These are phyloP conservation scores for Pseudogymnoascus sp. DNA, from an alignment of 2,329 filamentous ascomycete species.

Conservation along the genomic window DNA sequence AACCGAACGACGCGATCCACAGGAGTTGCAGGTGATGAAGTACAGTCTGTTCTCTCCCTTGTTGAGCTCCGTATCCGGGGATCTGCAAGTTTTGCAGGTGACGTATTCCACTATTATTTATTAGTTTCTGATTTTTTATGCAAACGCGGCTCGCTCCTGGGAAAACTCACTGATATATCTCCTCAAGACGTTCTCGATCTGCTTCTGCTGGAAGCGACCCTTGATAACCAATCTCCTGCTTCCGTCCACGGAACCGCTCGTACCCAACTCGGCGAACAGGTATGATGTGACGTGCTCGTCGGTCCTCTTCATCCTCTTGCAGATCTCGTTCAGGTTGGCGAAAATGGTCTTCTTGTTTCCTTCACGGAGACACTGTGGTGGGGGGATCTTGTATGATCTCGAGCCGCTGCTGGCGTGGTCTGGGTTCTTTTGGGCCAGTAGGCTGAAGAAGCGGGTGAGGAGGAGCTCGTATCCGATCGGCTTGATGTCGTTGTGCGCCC, in stretches of 20 bases:
- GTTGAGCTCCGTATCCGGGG: constrained; percentile 88
- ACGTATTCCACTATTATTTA: constrained; percentile 69
- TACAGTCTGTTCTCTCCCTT: constrained; percentile 99
- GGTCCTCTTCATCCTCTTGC: constrained; percentile 98
- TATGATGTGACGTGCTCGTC: constrained; percentile 97
- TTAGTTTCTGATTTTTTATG: constrained; percentile 17
- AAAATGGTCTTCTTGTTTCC: constrained; percentile 99
- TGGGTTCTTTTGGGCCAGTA: constrained; percentile 91
- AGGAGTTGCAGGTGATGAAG: constrained; percentile 95
- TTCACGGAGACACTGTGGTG: constrained; percentile 97
- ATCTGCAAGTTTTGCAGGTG: constrained; percentile 96
- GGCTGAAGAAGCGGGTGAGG: constrained; percentile 85
- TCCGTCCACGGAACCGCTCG: constrained; percentile 89
- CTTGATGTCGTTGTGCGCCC: constrained; percentile 18
- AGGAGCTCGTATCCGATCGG: constrained; percentile 77
- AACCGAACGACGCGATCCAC: constrained; percentile 75
- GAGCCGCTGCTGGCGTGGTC: constrained; percentile 82
- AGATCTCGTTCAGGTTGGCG: constrained; percentile 97
- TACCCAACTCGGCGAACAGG: constrained; percentile 96
- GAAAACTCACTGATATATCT: constrained; percentile 78
- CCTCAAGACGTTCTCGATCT: constrained; percentile 93
- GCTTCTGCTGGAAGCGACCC: constrained; percentile 99
- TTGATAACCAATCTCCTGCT: constrained; percentile 93
- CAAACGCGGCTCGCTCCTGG: neutral
- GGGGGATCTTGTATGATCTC: constrained; percentile 98